Evolutionary conservation across 768 basidiomycete genomes (phyloP).

Genomic region (Omphalotus guepiniiformis): DNA sequence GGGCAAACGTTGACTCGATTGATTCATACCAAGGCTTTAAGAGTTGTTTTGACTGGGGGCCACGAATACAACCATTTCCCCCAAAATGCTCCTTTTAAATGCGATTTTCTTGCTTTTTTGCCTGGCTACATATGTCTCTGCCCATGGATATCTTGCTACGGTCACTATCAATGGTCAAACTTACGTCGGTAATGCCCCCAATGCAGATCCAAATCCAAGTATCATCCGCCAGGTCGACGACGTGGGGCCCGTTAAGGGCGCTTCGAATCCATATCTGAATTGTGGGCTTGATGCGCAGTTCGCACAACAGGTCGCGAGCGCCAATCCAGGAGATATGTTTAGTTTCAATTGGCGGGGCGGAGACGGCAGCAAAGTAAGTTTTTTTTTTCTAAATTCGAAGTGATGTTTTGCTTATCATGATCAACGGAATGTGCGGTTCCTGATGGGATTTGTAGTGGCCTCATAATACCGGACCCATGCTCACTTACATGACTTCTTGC

Average conservation of each 20-base stretch:
- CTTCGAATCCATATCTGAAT: slow-evolving; percentile 37
- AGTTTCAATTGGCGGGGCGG: slow-evolving; percentile 41
- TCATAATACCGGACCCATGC: slow-evolving; percentile 46
- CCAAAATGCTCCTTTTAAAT: not conserved
- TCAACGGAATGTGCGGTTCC: too few species aligned
- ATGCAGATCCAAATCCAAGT: slow-evolving; percentile 31
- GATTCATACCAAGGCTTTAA: too few species aligned
- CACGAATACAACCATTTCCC: too few species aligned
- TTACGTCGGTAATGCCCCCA: slow-evolving; percentile 41
- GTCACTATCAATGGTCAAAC: slow-evolving; percentile 39
- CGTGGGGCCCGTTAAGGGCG: slow-evolving; percentile 40
- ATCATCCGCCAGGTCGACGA: slow-evolving; percentile 42
- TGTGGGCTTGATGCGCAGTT: slow-evolving; percentile 43
- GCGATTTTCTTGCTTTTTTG: slow-evolving; percentile 10
- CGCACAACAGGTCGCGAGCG: slow-evolving; percentile 38
- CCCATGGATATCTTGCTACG: slow-evolving; percentile 41
- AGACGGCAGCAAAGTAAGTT: slow-evolving; percentile 21
- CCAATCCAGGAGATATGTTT: slow-evolving; percentile 43
- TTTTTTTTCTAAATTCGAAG: not conserved
- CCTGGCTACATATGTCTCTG: slow-evolving; percentile 23
- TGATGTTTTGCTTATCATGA: not conserved
- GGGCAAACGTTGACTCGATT: too few species aligned
- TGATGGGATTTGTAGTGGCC: too few species aligned
- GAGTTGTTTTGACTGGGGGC: too few species aligned
- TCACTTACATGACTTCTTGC: slow-evolving; percentile 73